Base-by-base conservation (phyloP, 2,329 filamentous ascomycete genomes). In the Neofusicoccum cordaticola region DNA sequence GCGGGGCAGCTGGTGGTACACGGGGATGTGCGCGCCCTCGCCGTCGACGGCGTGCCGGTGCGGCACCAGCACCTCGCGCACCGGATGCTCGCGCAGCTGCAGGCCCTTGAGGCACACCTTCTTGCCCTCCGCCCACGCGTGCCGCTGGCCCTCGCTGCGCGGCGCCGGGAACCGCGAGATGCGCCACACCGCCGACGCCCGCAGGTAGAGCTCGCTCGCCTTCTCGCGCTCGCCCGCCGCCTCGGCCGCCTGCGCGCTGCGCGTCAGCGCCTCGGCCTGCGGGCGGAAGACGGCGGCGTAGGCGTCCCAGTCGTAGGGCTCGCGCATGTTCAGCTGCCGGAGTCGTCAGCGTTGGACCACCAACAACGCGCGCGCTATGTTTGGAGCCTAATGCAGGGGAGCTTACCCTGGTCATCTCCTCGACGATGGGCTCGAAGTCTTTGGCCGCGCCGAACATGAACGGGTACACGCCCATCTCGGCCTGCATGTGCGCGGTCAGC, bases 371-470 rank as follows among this genome's bases (percentile, higher is more conserved):
- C 22, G 22, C 22, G 22, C 22, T 22, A 22, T 22, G 22, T 22
- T 22, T 22, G 22, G 22, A 22, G 2, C 22, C 22, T 22, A 1
- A 22, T 22, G 22, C 22, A 22, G 22, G 22, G 22, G 22, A 9
- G 45, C 72, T 58, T 74, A 85, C 84, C 67, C 83, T 76, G 53
- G 89, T 85, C 50, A 93, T 78, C 63, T 85, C 78, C n/a, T 84
- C 74, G 58, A 91, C 90, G 37, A 93, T 82, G 17, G 88, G 88
- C 69, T 85, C 83, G 71, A 93, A 92, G 75, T 93, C 90, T 65
- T 86, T 81, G 65, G 84, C 84, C 3, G 82, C 79, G 56, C 87
- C 86, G 75, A 92, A 90, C 80, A 92, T 90, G 81, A 93, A 93
- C 0, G 88, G 88, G 70, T 91, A 90, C 8, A 92, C 81, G 64